Conservation (phyloP, 2,329 filamentous ascomycete species). For the Camillea tinctor region DNA sequence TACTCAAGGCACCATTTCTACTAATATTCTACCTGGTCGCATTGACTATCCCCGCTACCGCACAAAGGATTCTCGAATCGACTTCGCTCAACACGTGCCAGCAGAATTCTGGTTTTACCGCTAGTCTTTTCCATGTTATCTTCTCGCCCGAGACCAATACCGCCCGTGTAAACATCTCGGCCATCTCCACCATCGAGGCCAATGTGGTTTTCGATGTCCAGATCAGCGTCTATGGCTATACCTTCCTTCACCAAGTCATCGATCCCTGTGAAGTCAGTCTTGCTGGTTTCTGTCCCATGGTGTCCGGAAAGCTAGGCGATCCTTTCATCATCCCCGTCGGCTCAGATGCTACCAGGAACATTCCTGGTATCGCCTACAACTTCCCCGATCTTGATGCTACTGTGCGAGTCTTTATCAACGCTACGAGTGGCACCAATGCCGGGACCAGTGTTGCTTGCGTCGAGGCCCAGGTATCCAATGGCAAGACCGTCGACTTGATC, state of each 20-base stretch:
- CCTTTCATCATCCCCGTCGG: slow-evolving; percentile 64
- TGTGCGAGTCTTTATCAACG: slow-evolving; percentile 78
- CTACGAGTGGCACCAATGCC: slow-evolving; percentile 50
- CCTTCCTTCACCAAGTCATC: slow-evolving; percentile 58
- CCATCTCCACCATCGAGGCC: slow-evolving; percentile 71
- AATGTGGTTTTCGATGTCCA: slow-evolving; percentile 69
- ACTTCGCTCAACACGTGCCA: slow-evolving; percentile 75
- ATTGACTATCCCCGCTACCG: slow-evolving; percentile 22
- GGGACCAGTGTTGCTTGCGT: slow-evolving; percentile 75
- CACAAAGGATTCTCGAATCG: slow-evolving; percentile 27
- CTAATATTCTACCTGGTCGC: slow-evolving; percentile 19
- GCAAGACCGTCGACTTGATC: slow-evolving; percentile 84
- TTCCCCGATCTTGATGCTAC: slow-evolving; percentile 89
- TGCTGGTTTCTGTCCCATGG: slow-evolving; percentile 77
- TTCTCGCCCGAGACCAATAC: slow-evolving; percentile 65
- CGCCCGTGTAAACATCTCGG: slow-evolving; percentile 66
- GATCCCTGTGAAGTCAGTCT: slow-evolving; percentile 68
- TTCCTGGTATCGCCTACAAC: slow-evolving; percentile 83
- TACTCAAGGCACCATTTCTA: slow-evolving; percentile 9
- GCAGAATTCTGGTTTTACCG: slow-evolving; percentile 73
- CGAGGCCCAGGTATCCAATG: slow-evolving; percentile 84
- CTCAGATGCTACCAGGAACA: slow-evolving; percentile 52
- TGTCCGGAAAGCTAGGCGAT: slow-evolving; percentile 54
- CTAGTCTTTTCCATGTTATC: slow-evolving; percentile 74
- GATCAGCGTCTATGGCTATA: slow-evolving; percentile 73